Base-by-base conservation (phyloP, 495 filamentous ascomycete genomes). In the Cercophora scortea region DNA sequence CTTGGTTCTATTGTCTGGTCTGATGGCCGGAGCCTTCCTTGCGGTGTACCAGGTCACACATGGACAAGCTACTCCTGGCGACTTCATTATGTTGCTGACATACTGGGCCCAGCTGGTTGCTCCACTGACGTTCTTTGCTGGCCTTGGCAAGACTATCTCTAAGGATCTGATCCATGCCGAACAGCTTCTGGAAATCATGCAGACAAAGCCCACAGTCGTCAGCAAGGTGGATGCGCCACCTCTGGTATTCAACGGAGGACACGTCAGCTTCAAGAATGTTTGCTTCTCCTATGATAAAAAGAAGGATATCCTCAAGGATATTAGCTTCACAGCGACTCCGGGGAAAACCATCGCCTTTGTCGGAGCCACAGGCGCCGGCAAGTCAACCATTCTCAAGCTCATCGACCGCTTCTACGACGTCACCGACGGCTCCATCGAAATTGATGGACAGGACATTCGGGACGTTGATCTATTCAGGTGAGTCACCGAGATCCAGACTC, bases 291-390 rank as follows among this genome's bases (percentile, higher is more conserved):
- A 90, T 70, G 85, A 89, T 66, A 68, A 76, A 43, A 77, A 84
- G 52, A 84, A 86, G 63, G 70, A 74, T 8, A 81, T 81, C 16
- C 72, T 89, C 62, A 84, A 86, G 55, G 64, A 79, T 42, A 71
- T 90, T 53, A 82, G 71, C 59, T 84, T 90, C 57, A 70, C 62
- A 41, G 80, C 75, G 43, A 66, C 69, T 7, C 66, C 78, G 1
- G 88, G 88, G 13, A 74, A 77, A 50, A 89, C 84, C 8, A 74
- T 87, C 11, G 88, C 87, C 8, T 76, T 91, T 15, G 88, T 90
- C n/a, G 88, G 88, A 2, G 78, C 81, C 55, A 87, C 85, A 3
- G 88, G 88, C 17, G 79, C 79, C 19, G 88, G 88, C 16, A 93
- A 91, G 60, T 86, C 86, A 3, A 88, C 86, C 3, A 82, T 88